Evolutionary conservation across 164 flowering plant species (phyloP).

Genomic region (Vitis vinifera): ASM3070453v1 NC_081808.1:4609501-4610000

Average conservation of each 20-base stretch:
- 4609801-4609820: not conserved
- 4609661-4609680: not conserved
- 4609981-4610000: conserved; percentile 6
- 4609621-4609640: not conserved
- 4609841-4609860: not conserved
- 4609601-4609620: conserved; percentile 17
- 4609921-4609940: conserved; percentile 3
- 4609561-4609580: not conserved
- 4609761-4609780: conserved; percentile 3
- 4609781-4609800: not conserved
- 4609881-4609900: not conserved
- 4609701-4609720: conserved; percentile 3
- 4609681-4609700: conserved; percentile 8
- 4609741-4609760: conserved; percentile 2
- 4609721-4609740: not conserved
- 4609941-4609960: conserved; percentile 1
- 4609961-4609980: conserved; percentile 13
- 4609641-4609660: not conserved
- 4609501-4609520: too few species aligned
- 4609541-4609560: not conserved
- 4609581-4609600: not conserved
- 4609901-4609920: conserved; percentile 8
- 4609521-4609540: too few species aligned
- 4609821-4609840: not conserved
- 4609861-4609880: conserved; percentile 18